phyloP scores from a whole-genome alignment of 495 filamentous ascomycete species.

The Daldinia childiae region DNA sequence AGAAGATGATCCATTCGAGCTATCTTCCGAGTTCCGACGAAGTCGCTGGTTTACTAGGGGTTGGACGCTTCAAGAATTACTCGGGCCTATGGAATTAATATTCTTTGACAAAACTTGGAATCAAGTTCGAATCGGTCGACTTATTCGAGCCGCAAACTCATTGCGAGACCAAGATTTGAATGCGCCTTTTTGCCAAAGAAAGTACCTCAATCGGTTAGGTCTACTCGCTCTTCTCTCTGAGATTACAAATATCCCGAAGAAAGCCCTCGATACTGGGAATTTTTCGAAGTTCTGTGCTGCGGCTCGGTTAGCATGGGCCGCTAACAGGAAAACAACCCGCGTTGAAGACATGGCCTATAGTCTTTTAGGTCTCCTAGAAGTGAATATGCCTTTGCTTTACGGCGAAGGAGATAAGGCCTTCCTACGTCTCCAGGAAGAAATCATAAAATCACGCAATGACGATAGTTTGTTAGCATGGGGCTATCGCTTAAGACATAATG shows the following conservation, averaged over 20 bases:
- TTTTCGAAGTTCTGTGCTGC: conserved; percentile 24
- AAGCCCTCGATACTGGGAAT: conserved; percentile 11
- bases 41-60: conserved; percentile 28
- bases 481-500: background rate
- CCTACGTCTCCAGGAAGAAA: conserved; percentile 40
- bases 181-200: background rate
- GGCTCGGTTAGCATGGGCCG: conserved; percentile 20
- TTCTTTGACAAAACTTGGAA: conserved; percentile 24
- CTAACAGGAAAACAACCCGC: conserved; percentile 35
- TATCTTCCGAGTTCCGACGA: conserved; percentile 14
- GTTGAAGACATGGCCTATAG: conserved; percentile 46
- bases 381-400: conserved; percentile 46
- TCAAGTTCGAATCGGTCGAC: conserved; percentile 3
- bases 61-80: conserved; percentile 29
- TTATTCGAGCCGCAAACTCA: background rate
- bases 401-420: conserved; percentile 44
- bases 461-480: conserved; percentile 40
- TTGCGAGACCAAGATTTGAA: background rate
- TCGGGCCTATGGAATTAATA: conserved; percentile 19
- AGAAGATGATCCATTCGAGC: conserved; percentile 11
- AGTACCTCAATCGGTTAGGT: conserved; percentile 1
- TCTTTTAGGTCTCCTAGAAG: conserved; percentile 44
- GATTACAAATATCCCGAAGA: conserved; percentile 23
- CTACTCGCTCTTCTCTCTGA: conserved; percentile 21
- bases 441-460: conserved; percentile 37